Evolutionary conservation across 1,284 basidiomycete genomes (phyloP).

Genomic region (Ustilago nuda): DNA sequence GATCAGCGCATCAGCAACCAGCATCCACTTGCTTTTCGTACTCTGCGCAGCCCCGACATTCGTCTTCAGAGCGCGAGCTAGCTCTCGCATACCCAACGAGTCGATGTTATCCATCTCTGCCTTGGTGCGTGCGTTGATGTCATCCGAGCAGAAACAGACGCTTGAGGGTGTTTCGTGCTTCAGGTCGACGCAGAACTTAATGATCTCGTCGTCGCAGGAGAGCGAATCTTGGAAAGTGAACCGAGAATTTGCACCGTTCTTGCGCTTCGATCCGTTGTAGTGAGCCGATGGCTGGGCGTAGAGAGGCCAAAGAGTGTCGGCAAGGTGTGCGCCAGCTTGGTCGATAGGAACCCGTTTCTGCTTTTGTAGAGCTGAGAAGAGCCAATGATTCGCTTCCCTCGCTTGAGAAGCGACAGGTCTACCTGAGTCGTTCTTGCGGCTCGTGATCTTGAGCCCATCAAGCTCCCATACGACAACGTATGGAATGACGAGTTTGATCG

Average conservation of each 20-base stretch:
- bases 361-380: slow-evolving; percentile 44
- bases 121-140: slow-evolving; percentile 50
- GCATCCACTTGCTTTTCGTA: slow-evolving; percentile 23
- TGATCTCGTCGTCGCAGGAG: slow-evolving; percentile 43
- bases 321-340: slow-evolving; percentile 14
- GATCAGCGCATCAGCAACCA: slow-evolving; percentile 37
- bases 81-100: slow-evolving; percentile 41
- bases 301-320: slow-evolving; percentile 35
- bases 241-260: not conserved
- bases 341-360: slow-evolving; percentile 48
- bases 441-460: slow-evolving; percentile 43
- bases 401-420: slow-evolving; percentile 37
- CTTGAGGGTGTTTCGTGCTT: slow-evolving; percentile 17
- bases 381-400: slow-evolving; percentile 47
- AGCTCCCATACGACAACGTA: slow-evolving; percentile 45
- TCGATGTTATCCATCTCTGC: slow-evolving; percentile 44
- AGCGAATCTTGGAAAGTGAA: slow-evolving; percentile 12
- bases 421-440: slow-evolving; percentile 30
- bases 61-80: slow-evolving; percentile 23
- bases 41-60: slow-evolving; percentile 25
- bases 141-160: slow-evolving; percentile 48
- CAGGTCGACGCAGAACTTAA: slow-evolving; percentile 43
- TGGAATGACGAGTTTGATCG: slow-evolving; percentile 46
- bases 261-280: slow-evolving; percentile 16
- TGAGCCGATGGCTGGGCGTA: slow-evolving; percentile 34